Evolutionary conservation across 164 flowering plant species (phyloP), one percentile per base, ranked within the genome.

Genomic region (Echeveria elegans): DNA sequence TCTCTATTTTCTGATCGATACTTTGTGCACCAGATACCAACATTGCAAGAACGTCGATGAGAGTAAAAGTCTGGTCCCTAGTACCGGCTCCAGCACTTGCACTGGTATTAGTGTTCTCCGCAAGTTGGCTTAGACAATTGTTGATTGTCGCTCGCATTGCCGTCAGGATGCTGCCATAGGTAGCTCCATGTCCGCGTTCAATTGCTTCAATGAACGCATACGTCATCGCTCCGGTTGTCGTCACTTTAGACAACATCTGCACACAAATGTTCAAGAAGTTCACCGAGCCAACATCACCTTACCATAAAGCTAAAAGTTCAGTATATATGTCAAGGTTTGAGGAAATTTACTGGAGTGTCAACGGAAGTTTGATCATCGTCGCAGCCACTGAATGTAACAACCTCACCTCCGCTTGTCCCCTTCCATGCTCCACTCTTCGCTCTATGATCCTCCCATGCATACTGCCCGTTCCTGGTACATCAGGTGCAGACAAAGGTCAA

Each of bases 351-450:
- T 19, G 62, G 4, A 58, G 29, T 29, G 31, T 24, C 90, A 21
- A 71, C 81, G 26, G 86, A 73, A 36, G 53, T 80, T 61, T 86
- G 84, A 74, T 82, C 47, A 75, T 89, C 96, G 70, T 81, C 87
- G 68, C 96, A 89, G 47, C 87, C 82, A 37, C 92, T 84, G 58
- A 89, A 72, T 30, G 71, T 80, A 1, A 84, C 10, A 14, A 89
- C 96, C 12, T 69, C 59, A 1, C 92, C 92, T 14, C 92, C 96
- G 15, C 73, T 80, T 37, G 89, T 83, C n/a, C n/a, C n/a, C n/a
- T n/a, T n/a, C n/a, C n/a, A n/a, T n/a, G n/a, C n/a, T n/a, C n/a
- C n/a, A n/a, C n/a, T n/a, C n/a, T n/a, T n/a, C n/a, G n/a, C n/a
- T n/a, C n/a, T n/a, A n/a, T n/a, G n/a, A n/a, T n/a, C n/a, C n/a